Evolutionary conservation across 306 rosid species (phyloP).

Genomic region (Aeschynomene evenia): DNA sequence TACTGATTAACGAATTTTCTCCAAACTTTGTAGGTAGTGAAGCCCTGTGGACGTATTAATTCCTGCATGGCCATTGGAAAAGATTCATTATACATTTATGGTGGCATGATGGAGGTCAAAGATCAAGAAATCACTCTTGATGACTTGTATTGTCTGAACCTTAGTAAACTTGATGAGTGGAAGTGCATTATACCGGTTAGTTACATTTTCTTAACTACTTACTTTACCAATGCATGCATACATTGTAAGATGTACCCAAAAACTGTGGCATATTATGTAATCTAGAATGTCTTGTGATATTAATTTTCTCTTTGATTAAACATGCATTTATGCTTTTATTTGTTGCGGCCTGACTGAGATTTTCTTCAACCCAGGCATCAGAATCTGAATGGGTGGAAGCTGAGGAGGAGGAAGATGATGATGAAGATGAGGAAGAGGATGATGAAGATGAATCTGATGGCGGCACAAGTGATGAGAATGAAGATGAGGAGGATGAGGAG

Average conservation of each 20-base stretch:
- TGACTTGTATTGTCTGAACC: conserved; percentile 87
- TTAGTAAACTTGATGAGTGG: conserved; percentile 98
- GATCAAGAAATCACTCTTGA: conserved; percentile 92
- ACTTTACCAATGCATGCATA: not conserved
- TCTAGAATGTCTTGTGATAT: conserved; percentile 24
- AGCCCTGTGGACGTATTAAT: conserved; percentile 98
- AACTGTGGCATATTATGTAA: conserved; percentile 11
- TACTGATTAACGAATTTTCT: conserved; percentile 33
- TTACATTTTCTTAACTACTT: conserved; percentile 26
- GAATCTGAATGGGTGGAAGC: conserved; percentile 96
- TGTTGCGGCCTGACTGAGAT: conserved; percentile 30
- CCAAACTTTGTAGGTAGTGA: conserved; percentile 56
- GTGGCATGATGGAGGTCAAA: conserved; percentile 95
- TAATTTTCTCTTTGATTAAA: conserved; percentile 16
- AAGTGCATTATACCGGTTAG: conserved; percentile 95
- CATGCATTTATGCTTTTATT: conserved; percentile 14
- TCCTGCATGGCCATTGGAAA: conserved; percentile 86
- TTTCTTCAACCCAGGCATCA: conserved; percentile 57
- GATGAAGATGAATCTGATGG: conserved; percentile 57
- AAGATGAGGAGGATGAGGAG: conserved; percentile 57
- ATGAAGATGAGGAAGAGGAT: conserved; percentile 59
- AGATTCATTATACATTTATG: conserved; percentile 82
- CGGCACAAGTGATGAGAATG: conserved; percentile 49
- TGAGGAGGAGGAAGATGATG: conserved; percentile 80
- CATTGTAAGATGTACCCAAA: not conserved